Evolutionary conservation across 768 basidiomycete genomes (phyloP).

Genomic region (Psilocybe cyanescens): DNA sequence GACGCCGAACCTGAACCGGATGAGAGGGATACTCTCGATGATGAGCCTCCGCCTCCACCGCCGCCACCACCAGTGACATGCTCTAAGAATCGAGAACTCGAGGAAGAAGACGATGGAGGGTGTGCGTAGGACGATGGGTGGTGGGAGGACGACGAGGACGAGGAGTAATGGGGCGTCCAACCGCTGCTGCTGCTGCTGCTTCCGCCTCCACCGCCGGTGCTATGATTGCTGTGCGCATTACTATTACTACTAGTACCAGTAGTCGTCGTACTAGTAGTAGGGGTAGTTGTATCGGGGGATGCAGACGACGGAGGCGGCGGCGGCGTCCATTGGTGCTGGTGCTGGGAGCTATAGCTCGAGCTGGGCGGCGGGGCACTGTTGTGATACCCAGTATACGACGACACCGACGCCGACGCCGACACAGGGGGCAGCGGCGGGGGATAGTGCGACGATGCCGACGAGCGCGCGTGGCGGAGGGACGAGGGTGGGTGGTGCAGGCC

Average conservation of each 20-base stretch:
- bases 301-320: slow-evolving; percentile 15
- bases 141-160: not conserved
- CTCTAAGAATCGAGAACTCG: slow-evolving; percentile 1
- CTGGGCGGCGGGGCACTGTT: slow-evolving; percentile 5
- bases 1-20: not conserved
- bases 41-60: not conserved
- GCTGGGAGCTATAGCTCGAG: slow-evolving; percentile 18
- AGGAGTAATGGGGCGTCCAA: not conserved
- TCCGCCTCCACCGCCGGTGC: not conserved
- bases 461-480: slow-evolving; percentile 21
- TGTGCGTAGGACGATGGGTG: not conserved
- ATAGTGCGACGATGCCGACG: slow-evolving; percentile 27
- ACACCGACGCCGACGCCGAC: slow-evolving; percentile 1
- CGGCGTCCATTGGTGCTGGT: slow-evolving; percentile 22
- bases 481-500: slow-evolving; percentile 22
- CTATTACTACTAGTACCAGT: not conserved
- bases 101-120: slow-evolving; percentile 3
- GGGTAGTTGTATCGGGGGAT: not conserved
- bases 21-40: not conserved
- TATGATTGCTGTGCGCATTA: not conserved
- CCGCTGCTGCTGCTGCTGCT: not conserved
- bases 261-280: not conserved
- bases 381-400: not conserved
- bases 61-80: slow-evolving; percentile 2
- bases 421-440: slow-evolving; percentile 11